Evolutionary conservation across 2,329 filamentous ascomycete genomes (phyloP).

Genomic region (Cadophora gregata): DNA sequence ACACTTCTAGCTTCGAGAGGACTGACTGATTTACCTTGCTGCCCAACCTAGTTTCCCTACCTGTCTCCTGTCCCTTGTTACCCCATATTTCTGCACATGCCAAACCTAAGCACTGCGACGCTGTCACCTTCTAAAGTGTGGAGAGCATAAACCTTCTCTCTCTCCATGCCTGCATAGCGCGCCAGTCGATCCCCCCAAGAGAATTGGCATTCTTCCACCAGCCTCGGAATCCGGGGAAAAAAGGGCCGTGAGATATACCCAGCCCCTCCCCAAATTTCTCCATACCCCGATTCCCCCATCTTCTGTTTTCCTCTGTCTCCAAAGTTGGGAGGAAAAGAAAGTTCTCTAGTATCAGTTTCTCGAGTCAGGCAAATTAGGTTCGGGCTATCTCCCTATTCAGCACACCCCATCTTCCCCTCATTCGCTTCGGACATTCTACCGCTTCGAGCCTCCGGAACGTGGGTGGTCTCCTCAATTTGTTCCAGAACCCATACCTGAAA

Average conservation of each 20-base stretch:
- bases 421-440: background rate
- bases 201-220: background rate
- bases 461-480: background rate
- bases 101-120: background rate
- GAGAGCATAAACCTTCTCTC: conserved; percentile 8
- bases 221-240: conserved; percentile 6
- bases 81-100: background rate
- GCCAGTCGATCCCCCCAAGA: background rate
- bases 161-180: background rate
- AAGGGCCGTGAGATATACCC: background rate
- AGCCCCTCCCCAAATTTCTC: background rate
- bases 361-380: background rate
- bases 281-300: background rate
- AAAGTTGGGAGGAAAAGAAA: too few relatives aligned
- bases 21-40: conserved; percentile 3
- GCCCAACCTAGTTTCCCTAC: conserved; percentile 4
- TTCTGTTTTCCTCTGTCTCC: background rate
- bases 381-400: background rate
- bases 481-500: conserved; percentile 2
- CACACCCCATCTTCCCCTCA: background rate
- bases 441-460: background rate
- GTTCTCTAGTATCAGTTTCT: background rate
- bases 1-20: background rate
- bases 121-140: background rate
- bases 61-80: background rate